Evolutionary conservation across 2,329 filamentous ascomycete species (phyloP).

Genomic region (Curvularia hawaiiensis): DNA sequence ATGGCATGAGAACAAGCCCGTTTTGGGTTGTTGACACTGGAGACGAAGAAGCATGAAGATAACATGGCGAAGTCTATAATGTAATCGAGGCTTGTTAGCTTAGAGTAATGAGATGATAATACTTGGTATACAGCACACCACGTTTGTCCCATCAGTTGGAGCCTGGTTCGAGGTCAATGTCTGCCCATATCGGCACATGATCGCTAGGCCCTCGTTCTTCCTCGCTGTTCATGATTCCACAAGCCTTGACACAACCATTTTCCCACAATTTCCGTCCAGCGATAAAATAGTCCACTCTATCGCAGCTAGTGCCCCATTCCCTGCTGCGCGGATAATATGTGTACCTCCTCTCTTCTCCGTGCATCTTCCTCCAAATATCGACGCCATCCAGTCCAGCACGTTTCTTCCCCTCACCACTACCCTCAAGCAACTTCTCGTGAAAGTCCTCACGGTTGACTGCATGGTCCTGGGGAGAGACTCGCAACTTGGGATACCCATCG

Average conservation of each 20-base stretch:
- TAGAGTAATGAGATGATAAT: not conserved
- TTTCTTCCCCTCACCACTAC: conserved; percentile 8
- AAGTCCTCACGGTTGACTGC: conserved; percentile 59
- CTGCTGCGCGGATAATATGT: conserved; percentile 55
- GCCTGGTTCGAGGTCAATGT: conserved; percentile 17
- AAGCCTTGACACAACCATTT: conserved; percentile 41
- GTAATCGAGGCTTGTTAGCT: not conserved
- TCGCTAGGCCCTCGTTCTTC: conserved; percentile 59
- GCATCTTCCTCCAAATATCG: conserved; percentile 56
- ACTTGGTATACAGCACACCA: not conserved
- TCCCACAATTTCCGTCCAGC: conserved; percentile 50
- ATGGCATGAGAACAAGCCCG: conserved; percentile 38
- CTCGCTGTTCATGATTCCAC: conserved; percentile 50
- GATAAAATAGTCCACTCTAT: conserved; percentile 60
- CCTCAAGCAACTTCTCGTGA: conserved; percentile 53
- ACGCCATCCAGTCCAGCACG: conserved; percentile 40
- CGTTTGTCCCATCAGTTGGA: no score
- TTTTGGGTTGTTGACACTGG: conserved; percentile 25
- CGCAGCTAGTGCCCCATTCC: conserved; percentile 58
- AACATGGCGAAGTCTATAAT: not conserved
- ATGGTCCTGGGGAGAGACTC: conserved; percentile 54
- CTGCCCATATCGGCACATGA: conserved; percentile 59
- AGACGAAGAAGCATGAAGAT: not conserved
- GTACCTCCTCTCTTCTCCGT: conserved; percentile 52
- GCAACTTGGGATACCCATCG: conserved; percentile 56